Percentiles rank a stretch among this genome's conserved stretches.
Conservation (phyloP, 73 alveolate genomes). For the Symbiodinium natans region DNA sequence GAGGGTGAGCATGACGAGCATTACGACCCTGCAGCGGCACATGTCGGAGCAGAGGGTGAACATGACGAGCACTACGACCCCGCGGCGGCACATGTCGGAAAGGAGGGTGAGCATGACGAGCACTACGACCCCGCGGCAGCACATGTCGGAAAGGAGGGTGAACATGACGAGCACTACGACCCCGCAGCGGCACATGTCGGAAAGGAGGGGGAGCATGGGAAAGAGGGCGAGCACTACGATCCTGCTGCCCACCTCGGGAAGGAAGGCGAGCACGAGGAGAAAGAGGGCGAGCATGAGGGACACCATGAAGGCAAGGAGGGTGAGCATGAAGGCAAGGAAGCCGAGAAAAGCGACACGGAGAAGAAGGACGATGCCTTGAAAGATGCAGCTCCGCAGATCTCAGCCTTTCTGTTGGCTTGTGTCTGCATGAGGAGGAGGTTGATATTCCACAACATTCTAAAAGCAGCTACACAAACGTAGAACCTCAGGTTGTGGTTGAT, state of each 20-base stretch:
- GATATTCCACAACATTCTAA: no score
- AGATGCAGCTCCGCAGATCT: slow-evolving; percentile 6
- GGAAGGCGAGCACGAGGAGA: slow-evolving; percentile 7
- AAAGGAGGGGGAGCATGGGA: background rate
- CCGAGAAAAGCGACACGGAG: background rate
- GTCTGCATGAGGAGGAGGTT: no score
- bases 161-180: background rate
- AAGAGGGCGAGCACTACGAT: background rate
- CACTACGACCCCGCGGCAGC: background rate
- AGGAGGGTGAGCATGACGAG: background rate
- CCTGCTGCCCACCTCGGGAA: background rate
- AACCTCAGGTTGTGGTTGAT: slow-evolving; percentile 24
- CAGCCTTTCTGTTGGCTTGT: background rate
- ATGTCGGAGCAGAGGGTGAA: background rate
- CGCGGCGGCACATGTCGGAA: background rate
- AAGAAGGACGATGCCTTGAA: slow-evolving; percentile 50
- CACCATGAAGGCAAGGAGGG: background rate
- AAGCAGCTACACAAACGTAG: background rate
- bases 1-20: background rate
- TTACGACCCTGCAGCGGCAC: background rate
- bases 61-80: background rate
- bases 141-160: background rate
- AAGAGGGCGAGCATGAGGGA: background rate
- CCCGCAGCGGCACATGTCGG: background rate
- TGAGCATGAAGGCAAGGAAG: slow-evolving; percentile 30